These are phyloP conservation scores for Aspergillus sp. DNA, from an alignment of 2,329 filamentous ascomycete genomes.

Conservation along the genomic window DNA sequence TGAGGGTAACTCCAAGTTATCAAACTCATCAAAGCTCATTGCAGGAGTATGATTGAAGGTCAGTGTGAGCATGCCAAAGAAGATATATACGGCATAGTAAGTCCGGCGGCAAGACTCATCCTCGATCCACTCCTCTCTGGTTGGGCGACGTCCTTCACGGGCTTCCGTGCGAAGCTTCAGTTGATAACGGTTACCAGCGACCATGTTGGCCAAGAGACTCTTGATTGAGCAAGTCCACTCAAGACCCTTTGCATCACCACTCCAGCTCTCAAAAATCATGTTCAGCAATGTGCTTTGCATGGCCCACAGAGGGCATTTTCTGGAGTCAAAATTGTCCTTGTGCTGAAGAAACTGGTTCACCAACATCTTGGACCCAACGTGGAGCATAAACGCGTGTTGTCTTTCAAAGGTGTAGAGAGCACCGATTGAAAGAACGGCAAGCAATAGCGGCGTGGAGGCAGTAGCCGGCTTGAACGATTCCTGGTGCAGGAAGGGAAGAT, in stretches of 20 bases:
- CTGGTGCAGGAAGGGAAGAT: constrained; percentile 92
- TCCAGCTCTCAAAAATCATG: constrained; percentile 99
- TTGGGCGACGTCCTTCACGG: constrained; percentile 72
- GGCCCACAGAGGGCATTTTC: constrained; percentile 95
- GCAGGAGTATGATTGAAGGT: constrained; percentile 98
- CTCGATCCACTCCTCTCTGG: constrained; percentile 88
- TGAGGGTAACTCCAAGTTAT: constrained; percentile 86
- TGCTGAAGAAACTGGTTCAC: constrained; percentile 97
- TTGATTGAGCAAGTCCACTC: constrained; percentile 99
- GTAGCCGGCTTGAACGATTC: constrained; percentile 81
- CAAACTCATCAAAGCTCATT: constrained; percentile 98
- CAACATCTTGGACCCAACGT: constrained; percentile 95
- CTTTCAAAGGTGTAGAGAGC: constrained; percentile 96
- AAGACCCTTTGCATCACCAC: constrained; percentile 92
- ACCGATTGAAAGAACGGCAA: constrained; percentile 91
- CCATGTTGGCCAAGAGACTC: constrained; percentile 97
- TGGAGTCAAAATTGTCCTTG: constrained; percentile 97
- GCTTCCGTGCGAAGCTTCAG: constrained; percentile 89
- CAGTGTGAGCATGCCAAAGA: constrained; percentile 91
- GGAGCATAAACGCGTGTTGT: constrained; percentile 93
- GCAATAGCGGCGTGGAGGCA: constrained; percentile 76
- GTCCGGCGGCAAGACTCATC: constrained; percentile 95
- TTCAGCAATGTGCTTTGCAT: constrained; percentile 97
- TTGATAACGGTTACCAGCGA: constrained; percentile 94
- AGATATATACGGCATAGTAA: constrained; percentile 98